Conservation (phyloP, 2,329 filamentous ascomycete genomes). For the Fusarium guadeloupense region DNA sequence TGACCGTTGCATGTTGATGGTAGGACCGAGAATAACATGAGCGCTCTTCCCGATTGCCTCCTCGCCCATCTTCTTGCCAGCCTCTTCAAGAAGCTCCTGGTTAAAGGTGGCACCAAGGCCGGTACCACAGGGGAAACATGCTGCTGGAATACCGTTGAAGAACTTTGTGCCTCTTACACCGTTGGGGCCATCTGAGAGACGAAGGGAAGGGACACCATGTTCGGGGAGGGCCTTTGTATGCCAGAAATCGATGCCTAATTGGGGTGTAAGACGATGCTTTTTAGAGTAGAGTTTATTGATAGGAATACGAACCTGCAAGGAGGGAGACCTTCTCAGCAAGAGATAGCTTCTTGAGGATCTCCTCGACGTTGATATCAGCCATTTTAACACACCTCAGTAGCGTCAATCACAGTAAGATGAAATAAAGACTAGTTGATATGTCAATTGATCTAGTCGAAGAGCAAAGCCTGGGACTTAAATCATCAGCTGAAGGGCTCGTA, state of each 20-base stretch:
- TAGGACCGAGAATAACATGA: slow-evolving; percentile 68
- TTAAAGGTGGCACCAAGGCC: slow-evolving; percentile 68
- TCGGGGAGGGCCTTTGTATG: slow-evolving; percentile 69
- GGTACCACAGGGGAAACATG: slow-evolving; percentile 70
- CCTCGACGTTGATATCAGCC: slow-evolving; percentile 64
- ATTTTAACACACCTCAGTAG: slow-evolving; percentile 42
- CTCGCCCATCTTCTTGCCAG: slow-evolving; percentile 61
- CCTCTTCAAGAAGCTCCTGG: slow-evolving; percentile 59
- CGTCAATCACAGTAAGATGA: not conserved
- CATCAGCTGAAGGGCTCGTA: not conserved
- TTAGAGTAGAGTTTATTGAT: not conserved
- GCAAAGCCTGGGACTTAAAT: not conserved
- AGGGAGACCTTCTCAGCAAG: slow-evolving; percentile 63
- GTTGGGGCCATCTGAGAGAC: slow-evolving; percentile 75
- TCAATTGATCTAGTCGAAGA: slow-evolving; percentile 23
- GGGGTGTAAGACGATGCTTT: not conserved
- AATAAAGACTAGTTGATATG: not conserved
- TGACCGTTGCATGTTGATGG: slow-evolving; percentile 69
- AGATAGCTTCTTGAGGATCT: slow-evolving; percentile 63
- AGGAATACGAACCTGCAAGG: slow-evolving; percentile 55
- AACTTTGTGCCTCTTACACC: slow-evolving; percentile 74
- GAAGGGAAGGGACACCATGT: slow-evolving; percentile 70
- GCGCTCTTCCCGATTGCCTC: slow-evolving; percentile 66
- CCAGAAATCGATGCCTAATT: slow-evolving; percentile 72
- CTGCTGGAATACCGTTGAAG: slow-evolving; percentile 69